A percentile compares a stretch with the other conserved stretches of the same genome.
Evolutionary conservation across 2,329 filamentous ascomycete species (phyloP).

Genomic region (Exophiala spinifera): DNA sequence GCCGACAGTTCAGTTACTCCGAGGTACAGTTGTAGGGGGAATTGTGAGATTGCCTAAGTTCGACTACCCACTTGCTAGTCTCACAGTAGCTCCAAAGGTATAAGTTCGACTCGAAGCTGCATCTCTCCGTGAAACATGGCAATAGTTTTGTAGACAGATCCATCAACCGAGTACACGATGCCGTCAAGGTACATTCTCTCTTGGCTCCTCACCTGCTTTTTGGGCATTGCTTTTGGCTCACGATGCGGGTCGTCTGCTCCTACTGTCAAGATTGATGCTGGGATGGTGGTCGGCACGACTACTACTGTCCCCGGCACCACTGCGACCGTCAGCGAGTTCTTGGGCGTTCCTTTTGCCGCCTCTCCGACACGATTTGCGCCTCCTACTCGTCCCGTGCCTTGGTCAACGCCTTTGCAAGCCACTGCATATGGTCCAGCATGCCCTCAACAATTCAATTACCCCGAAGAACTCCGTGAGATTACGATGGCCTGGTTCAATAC

Average conservation of each 20-base stretch:
- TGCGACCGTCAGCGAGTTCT: constrained; percentile 28
- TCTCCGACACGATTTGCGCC: constrained; percentile 28
- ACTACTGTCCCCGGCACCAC: constrained; percentile 25
- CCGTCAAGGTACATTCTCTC: no score
- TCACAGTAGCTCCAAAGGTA: no score
- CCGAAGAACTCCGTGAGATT: constrained; percentile 1
- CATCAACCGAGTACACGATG: no score
- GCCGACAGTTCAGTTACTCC: no score
- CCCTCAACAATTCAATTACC: constrained; percentile 29
- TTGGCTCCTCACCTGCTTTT: no score
- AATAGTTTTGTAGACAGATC: no score
- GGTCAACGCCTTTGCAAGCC: constrained; percentile 25
- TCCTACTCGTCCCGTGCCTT: constrained; percentile 20
- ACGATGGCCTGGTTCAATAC: constrained; percentile 29
- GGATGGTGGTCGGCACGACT: constrained; percentile 28
- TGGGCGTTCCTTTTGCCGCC: constrained; percentile 33
- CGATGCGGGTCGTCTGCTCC: constrained; percentile 8
- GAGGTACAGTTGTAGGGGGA: no score
- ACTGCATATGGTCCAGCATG: constrained; percentile 30
- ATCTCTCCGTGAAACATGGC: no score
- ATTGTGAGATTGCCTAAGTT: no score
- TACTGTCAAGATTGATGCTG: constrained; percentile 25
- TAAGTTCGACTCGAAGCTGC: no score
- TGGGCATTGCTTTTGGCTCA: no score
- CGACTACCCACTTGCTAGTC: no score